phyloP scores from a whole-genome alignment of 129 eudicot genomes.

The Centrapalus pauciflorus region DNA sequence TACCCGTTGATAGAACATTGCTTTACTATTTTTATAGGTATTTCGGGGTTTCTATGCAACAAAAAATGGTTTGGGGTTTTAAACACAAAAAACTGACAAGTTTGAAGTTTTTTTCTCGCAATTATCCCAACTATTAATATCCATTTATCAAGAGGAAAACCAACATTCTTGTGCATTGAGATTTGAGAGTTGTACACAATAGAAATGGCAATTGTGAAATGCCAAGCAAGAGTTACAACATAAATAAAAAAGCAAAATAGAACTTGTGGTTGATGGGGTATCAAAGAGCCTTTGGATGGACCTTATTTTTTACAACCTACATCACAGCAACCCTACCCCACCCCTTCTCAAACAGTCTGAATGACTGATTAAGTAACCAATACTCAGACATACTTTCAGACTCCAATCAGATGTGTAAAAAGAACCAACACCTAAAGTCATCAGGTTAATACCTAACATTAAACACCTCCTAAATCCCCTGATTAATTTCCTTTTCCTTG shows the following conservation, averaged over 20 bases:
- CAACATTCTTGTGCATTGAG: neutral
- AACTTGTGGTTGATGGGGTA: constrained; percentile 20
- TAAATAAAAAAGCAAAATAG: neutral
- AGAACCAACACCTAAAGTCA: neutral
- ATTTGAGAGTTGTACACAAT: neutral
- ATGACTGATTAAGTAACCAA: no score
- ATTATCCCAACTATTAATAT: no score
- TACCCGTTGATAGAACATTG: no score
- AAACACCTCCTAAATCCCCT: neutral
- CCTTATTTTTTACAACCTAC: constrained; percentile 37
- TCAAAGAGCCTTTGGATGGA: constrained; percentile 55
- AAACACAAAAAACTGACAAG: no score
- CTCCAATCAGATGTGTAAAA: neutral
- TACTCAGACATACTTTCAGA: neutral
- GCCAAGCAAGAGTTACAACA: neutral
- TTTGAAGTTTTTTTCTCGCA: no score
- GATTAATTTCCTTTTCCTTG: neutral
- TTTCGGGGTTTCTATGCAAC: no score
- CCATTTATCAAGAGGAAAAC: no score
- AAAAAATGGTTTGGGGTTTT: no score
- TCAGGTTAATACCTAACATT: constrained; percentile 11
- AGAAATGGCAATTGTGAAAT: neutral
- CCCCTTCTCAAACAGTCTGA: neutral
- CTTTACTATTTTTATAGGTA: no score
- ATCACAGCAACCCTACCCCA: constrained; percentile 33